Percentiles rank a stretch among this genome's conserved stretches.
These are phyloP conservation scores for Pseudognaphalium luteoalbum DNA, from an alignment of 129 eudicot species.

Conservation along the genomic window DNA sequence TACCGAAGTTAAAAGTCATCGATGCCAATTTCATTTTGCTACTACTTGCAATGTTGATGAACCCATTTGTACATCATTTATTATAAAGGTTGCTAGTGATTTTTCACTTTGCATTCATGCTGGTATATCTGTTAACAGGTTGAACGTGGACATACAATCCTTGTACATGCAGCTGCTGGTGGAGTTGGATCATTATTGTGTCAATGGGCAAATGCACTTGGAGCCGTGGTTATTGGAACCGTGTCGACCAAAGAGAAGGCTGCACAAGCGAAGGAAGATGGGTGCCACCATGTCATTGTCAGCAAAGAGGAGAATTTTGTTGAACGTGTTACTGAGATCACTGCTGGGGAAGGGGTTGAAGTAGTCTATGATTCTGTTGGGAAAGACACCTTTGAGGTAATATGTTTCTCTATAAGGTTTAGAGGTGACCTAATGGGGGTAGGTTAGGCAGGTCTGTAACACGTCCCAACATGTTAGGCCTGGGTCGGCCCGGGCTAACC, in stretches of 20 bases:
- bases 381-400: conserved; percentile 79
- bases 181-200: conserved; percentile 77
- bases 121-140: conserved; percentile 45
- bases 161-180: conserved; percentile 89
- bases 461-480: neutral
- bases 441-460: neutral
- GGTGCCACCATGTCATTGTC: conserved; percentile 72
- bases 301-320: conserved; percentile 70
- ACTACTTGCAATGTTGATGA: neutral
- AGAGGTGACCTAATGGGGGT: neutral
- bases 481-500: neutral
- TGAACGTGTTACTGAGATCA: conserved; percentile 64
- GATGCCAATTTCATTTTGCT: neutral
- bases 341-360: conserved; percentile 72
- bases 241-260: conserved; percentile 77
- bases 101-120: neutral
- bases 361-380: conserved; percentile 89
- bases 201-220: conserved; percentile 84
- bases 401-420: neutral
- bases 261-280: conserved; percentile 74
- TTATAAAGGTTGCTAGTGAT: neutral
- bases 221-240: conserved; percentile 79
- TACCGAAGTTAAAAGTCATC: neutral
- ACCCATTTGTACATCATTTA: neutral
- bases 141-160: conserved; percentile 68